phyloP scores from a whole-genome alignment of 2,329 filamentous ascomycete species.

The Clarireedia monteithiana region DNA sequence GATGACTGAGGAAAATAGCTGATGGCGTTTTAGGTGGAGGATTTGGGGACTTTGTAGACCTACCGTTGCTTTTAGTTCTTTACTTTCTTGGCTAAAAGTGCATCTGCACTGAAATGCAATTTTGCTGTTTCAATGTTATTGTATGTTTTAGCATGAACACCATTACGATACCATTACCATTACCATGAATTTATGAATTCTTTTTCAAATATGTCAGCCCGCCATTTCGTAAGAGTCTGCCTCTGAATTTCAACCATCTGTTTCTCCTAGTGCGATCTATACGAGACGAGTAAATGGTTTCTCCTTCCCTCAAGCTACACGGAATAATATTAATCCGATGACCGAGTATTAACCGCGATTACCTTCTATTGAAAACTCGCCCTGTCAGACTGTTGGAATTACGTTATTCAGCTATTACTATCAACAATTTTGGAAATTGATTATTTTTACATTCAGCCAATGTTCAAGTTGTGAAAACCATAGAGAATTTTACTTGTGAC shows the following conservation, averaged over 20 bases:
- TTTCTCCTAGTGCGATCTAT: neutral
- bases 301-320: no score
- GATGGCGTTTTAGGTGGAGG: neutral
- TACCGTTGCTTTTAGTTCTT: neutral
- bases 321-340: no score
- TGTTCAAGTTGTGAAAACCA: no score
- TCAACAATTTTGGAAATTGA: no score
- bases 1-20: neutral
- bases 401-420: neutral
- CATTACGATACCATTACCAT: neutral
- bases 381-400: neutral
- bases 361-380: neutral
- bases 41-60: neutral
- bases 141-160: neutral
- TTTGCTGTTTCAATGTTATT: neutral
- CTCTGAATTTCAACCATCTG: neutral
- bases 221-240: neutral
- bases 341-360: neutral
- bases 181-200: neutral
- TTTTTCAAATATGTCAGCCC: neutral
- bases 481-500: no score
- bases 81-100: constrained; percentile 1
- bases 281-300: no score
- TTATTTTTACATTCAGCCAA: no score
- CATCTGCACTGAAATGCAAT: neutral